Percentiles rank a stretch among this genome's conserved stretches.
Conservation (phyloP, 1,284 basidiomycete genomes). For the Pseudozyma hubeiensis region DNA sequence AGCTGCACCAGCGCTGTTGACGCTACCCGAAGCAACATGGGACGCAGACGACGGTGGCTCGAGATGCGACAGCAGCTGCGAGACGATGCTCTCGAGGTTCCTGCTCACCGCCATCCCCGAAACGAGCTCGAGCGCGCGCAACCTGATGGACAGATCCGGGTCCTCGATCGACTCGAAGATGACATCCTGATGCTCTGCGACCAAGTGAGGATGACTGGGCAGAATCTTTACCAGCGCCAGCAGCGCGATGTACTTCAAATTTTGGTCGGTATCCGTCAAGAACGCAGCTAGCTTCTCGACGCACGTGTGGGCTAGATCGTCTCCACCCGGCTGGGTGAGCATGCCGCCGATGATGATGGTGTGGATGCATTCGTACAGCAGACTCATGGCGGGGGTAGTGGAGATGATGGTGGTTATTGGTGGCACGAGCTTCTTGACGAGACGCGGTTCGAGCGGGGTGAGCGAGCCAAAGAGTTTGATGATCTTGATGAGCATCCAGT, state of each 20-base stretch:
- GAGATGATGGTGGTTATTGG: slow-evolving; percentile 94
- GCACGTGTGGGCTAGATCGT: slow-evolving; percentile 85
- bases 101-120: slow-evolving; percentile 86
- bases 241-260: slow-evolving; percentile 92
- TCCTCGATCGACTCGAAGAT: slow-evolving; percentile 91
- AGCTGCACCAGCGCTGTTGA: slow-evolving; percentile 66
- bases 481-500: slow-evolving; percentile 99
- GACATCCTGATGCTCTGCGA: slow-evolving; percentile 90
- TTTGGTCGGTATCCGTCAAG: slow-evolving; percentile 92
- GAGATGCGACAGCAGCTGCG: slow-evolving; percentile 86
- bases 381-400: slow-evolving; percentile 92
- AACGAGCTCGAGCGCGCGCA: slow-evolving; percentile 92
- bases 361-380: slow-evolving; percentile 97
- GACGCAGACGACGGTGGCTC: slow-evolving; percentile 72
- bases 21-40: not conserved
- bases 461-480: slow-evolving; percentile 76
- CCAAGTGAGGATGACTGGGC: slow-evolving; percentile 87
- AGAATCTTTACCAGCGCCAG: slow-evolving; percentile 95
- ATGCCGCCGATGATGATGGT: slow-evolving; percentile 98
- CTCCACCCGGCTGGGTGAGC: slow-evolving; percentile 72
- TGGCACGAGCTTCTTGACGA: slow-evolving; percentile 91
- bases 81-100: slow-evolving; percentile 88
- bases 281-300: slow-evolving; percentile 94
- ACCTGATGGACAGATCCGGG: slow-evolving; percentile 91
- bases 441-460: slow-evolving; percentile 88